These are phyloP conservation scores for Colletotrichum eleusines DNA, from an alignment of 2,329 filamentous ascomycete genomes.

Conservation along the genomic window DNA sequence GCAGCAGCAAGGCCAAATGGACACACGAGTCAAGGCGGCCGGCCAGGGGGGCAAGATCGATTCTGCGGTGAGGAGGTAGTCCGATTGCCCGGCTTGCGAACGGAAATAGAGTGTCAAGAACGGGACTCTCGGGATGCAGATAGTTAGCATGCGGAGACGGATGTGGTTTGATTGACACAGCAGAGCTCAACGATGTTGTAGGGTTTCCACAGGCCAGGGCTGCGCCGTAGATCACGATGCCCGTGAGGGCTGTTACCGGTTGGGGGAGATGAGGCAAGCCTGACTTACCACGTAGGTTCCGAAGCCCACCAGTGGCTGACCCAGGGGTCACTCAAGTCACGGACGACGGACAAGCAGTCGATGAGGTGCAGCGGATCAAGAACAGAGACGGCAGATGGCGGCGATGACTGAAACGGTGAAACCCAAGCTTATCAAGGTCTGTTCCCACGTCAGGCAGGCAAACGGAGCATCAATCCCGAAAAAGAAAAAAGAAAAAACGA, in stretches of 20 bases:
- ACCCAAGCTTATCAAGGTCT: constrained; percentile 2
- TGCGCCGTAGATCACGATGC: not conserved
- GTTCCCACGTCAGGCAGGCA: not conserved
- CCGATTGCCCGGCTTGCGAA: not conserved
- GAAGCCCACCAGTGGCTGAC: not conserved
- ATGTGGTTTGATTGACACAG: constrained; percentile 6
- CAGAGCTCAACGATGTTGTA: constrained; percentile 19
- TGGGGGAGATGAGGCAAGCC: not conserved
- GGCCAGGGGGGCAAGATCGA: too few species aligned
- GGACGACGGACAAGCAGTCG: not conserved
- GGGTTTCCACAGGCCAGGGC: constrained; percentile 13
- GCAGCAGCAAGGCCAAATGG: constrained; percentile 1
- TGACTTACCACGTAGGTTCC: not conserved
- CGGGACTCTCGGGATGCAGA: not conserved
- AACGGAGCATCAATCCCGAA: not conserved
- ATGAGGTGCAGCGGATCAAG: not conserved
- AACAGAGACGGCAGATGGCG: not conserved
- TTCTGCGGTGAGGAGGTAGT: too few species aligned
- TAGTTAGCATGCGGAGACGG: constrained; percentile 13
- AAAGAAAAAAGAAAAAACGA: too few species aligned
- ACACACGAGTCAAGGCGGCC: constrained; percentile 23
- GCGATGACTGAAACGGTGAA: not conserved
- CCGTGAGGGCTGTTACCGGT: not conserved
- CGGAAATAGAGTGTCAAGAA: not conserved
- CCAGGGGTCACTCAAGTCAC: not conserved